These are phyloP conservation scores for Alternaria sp. DNA, from an alignment of 2,329 filamentous ascomycete genomes.

Conservation along the genomic window DNA sequence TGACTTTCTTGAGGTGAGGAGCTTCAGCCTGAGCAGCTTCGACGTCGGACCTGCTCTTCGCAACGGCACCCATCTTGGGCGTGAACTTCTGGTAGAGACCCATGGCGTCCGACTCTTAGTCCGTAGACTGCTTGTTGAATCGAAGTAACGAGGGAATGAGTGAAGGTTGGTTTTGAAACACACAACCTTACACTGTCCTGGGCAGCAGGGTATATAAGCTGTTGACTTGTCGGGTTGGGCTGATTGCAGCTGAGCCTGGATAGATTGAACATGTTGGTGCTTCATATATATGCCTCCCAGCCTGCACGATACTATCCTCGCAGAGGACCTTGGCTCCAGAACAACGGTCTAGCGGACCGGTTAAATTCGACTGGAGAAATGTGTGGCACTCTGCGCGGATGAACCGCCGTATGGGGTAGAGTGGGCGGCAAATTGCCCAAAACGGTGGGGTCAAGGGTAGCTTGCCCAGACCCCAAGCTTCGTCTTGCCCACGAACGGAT, in stretches of 20 bases:
- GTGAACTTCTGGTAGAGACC: slow-evolving; percentile 27
- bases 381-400: slow-evolving; percentile 27
- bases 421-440: slow-evolving; percentile 19
- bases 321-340: slow-evolving; percentile 25
- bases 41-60: slow-evolving; percentile 30
- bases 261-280: slow-evolving; percentile 20
- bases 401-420: slow-evolving; percentile 29
- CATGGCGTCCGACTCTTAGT: slow-evolving; percentile 24
- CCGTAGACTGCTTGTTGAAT: slow-evolving; percentile 5
- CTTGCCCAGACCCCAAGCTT: slow-evolving; percentile 10
- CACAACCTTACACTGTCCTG: slow-evolving; percentile 19
- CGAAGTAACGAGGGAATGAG: slow-evolving; percentile 10
- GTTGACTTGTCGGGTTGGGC: slow-evolving; percentile 19
- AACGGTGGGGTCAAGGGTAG: slow-evolving; percentile 17
- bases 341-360: slow-evolving; percentile 38
- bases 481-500: slow-evolving; percentile 9
- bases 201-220: slow-evolving; percentile 26
- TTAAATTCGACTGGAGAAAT: slow-evolving; percentile 31
- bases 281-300: slow-evolving; percentile 36
- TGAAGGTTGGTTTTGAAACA: slow-evolving; percentile 16
- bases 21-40: slow-evolving; percentile 55
- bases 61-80: slow-evolving; percentile 26
- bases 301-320: slow-evolving; percentile 13
- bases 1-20: slow-evolving; percentile 59
- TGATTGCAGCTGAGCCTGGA: slow-evolving; percentile 23